Percentiles rank a stretch among this genome's conserved stretches.
These are phyloP conservation scores for Xylariaceae sp. DNA, from an alignment of 2,329 filamentous ascomycete genomes.

Conservation along the genomic window DNA sequence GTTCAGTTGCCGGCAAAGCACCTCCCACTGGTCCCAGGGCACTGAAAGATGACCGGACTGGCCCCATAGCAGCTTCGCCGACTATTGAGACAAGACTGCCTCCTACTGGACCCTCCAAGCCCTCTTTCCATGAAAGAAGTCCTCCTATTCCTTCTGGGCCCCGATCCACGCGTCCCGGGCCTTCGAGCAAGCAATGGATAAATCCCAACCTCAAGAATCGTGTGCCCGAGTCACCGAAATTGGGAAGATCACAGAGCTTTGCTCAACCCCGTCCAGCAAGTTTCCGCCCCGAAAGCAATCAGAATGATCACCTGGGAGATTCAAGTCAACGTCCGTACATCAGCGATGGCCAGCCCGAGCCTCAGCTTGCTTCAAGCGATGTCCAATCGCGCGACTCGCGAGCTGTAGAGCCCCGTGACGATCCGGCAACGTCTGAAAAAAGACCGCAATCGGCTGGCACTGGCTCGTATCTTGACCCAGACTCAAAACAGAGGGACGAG, in stretches of 20 bases:
- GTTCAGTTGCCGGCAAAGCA: slow-evolving; percentile 34
- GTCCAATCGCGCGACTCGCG: slow-evolving; percentile 14
- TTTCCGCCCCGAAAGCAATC: slow-evolving; percentile 27
- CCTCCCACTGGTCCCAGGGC: slow-evolving; percentile 48
- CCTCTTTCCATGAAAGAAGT: slow-evolving; percentile 34
- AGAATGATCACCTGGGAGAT: slow-evolving; percentile 33
- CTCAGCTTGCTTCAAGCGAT: slow-evolving; percentile 12
- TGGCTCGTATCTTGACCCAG: slow-evolving; percentile 14
- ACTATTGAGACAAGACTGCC: slow-evolving; percentile 29
- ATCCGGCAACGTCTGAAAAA: slow-evolving; percentile 8
- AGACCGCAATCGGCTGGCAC: slow-evolving; percentile 19
- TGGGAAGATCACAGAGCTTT: slow-evolving; percentile 43
- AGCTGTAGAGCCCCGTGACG: slow-evolving; percentile 10
- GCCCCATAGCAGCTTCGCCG: slow-evolving; percentile 32
- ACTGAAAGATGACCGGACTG: slow-evolving; percentile 41
- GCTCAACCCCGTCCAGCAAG: slow-evolving; percentile 29
- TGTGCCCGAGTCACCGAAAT: slow-evolving; percentile 43
- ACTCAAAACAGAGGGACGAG: slow-evolving; percentile 14
- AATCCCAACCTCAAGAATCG: slow-evolving; percentile 45
- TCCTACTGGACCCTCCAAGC: slow-evolving; percentile 36
- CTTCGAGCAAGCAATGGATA: slow-evolving; percentile 54
- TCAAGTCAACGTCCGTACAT: slow-evolving; percentile 42
- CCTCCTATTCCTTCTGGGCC: slow-evolving; percentile 46
- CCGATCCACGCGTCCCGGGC: slow-evolving; percentile 41
- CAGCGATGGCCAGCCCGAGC: slow-evolving; percentile 44